A percentile compares a stretch with the other conserved stretches of the same genome.
Conservation (phyloP, 148 eudicot genomes). For the Vaccinium myrtillus region DNA sequence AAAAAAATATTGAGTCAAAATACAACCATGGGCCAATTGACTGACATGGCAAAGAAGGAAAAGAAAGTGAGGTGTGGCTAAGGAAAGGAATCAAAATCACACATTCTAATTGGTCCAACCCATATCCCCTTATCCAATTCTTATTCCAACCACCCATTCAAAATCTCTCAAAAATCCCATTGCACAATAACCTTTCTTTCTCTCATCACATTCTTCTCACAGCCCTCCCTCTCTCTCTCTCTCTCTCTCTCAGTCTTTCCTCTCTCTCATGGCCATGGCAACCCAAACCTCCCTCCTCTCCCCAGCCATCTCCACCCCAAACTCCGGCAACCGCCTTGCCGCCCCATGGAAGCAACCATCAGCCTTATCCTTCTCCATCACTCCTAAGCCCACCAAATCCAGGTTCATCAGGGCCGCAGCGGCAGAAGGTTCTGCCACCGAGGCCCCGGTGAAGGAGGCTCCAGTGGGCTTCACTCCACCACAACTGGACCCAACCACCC, state of each 20-base stretch:
- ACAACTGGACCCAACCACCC: slow-evolving; percentile 79
- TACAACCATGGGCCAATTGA: not conserved
- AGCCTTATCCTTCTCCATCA: not conserved
- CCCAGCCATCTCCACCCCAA: slow-evolving; percentile 41
- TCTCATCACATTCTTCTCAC: not conserved
- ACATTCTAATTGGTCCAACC: slow-evolving; percentile 58
- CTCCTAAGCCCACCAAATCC: slow-evolving; percentile 27
- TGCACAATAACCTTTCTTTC: slow-evolving; percentile 16
- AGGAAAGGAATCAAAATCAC: slow-evolving; percentile 46
- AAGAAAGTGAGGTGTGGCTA: slow-evolving; percentile 8
- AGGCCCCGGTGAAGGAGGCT: slow-evolving; percentile 33
- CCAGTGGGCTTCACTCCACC: slow-evolving; percentile 96
- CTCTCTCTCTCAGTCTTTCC: not conserved
- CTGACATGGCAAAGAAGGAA: not conserved
- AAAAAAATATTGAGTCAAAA: not conserved
- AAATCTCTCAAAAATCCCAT: slow-evolving; percentile 11
- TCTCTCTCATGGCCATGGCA: slow-evolving; percentile 69
- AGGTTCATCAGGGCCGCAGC: slow-evolving; percentile 45
- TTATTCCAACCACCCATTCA: slow-evolving; percentile 20
- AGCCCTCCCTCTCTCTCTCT: not conserved
- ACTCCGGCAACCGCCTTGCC: slow-evolving; percentile 10
- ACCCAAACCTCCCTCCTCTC: slow-evolving; percentile 74
- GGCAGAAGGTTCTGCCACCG: slow-evolving; percentile 24
- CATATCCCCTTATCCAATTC: slow-evolving; percentile 57
- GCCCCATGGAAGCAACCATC: slow-evolving; percentile 22